phyloP scores from a whole-genome alignment of 208 protist species.

The Porcisia deanei region DNA sequence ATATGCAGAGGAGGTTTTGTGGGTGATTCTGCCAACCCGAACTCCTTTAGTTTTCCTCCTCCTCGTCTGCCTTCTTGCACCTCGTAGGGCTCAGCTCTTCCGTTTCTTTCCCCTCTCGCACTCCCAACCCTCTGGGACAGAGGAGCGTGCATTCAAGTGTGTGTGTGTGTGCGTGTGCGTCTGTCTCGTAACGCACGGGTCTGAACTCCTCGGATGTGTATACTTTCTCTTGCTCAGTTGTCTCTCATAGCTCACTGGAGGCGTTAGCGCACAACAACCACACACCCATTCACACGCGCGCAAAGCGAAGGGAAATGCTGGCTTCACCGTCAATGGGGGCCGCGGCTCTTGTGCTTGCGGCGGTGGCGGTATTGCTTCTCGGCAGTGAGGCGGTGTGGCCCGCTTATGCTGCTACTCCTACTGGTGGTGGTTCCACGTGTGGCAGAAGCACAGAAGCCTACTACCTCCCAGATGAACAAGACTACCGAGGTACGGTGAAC shows the following conservation, averaged over 20 bases:
- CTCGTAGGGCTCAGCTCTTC: neutral
- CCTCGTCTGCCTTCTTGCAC: neutral
- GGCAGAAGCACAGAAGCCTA: constrained; percentile 38
- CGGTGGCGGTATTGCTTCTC: constrained; percentile 6
- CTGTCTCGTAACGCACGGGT: no score
- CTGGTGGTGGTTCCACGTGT: constrained; percentile 19
- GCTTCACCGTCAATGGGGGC: neutral
- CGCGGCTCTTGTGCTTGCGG: neutral
- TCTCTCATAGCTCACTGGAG: no score
- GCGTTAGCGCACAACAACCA: no score
- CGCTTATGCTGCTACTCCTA: constrained; percentile 1
- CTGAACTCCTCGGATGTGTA: neutral
- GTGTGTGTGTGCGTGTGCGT: neutral
- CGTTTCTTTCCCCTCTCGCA: neutral
- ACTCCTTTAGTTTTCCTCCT: neutral
- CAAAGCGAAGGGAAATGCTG: no score
- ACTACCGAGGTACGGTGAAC: constrained; percentile 73
- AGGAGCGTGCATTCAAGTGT: neutral
- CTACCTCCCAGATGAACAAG: constrained; percentile 43
- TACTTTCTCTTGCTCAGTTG: neutral
- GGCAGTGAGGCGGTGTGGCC: neutral
- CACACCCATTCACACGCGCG: no score
- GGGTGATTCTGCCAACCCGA: neutral
- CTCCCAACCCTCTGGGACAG: neutral
- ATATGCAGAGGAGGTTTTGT: neutral